Evolutionary conservation across 768 basidiomycete species (phyloP), one percentile per base, ranked within the genome.

Genomic region (Flagelloscypha sp.): DNA sequence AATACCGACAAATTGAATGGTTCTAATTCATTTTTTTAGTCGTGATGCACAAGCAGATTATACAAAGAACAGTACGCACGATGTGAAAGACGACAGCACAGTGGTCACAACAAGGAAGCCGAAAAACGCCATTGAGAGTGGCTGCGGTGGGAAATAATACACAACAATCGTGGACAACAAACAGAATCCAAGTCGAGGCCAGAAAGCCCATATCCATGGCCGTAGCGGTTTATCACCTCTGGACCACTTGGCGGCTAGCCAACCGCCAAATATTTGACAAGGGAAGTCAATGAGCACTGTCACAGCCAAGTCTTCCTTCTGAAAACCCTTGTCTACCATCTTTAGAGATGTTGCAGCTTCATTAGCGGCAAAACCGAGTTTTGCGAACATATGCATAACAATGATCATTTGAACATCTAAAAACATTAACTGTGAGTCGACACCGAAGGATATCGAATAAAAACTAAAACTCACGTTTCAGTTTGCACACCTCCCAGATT

Each of bases 1-100:
- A 42, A 98, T 90, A 7, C 95, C 92, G 13, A 97, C 94, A 52
- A 98, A 99, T 57, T 99, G 94, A n/a, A 98, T 81, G 4, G 94
- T 97, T 30, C 94, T 94, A 39, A 19, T 32, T 3, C 29, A 36
- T 15, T 18, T 27, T 24, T 43, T 39, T 40, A 35, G 30, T 33
- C 29, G 33, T 25, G 40, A 15, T 8, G n/a, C 13, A 10, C n/a
- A 20, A 28, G 22, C n/a, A 20, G 19, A 30, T 21, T 21, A 33
- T 10, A 2, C n/a, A 11, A 23, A 16, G 36, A 33, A 11, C 19
- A 19, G 13, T 27, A 56, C 84, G 59, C 53, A 92, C 93, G 81
- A 74, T 6, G 88, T 70, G 52, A 98, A 90, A 12, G 84, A 85
- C 6, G 81, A 77, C 11, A 87, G 40, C 13, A 98, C 76, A 1